Conservation (phyloP, 306 rosid species). For the Cicer cuneatum region DNA sequence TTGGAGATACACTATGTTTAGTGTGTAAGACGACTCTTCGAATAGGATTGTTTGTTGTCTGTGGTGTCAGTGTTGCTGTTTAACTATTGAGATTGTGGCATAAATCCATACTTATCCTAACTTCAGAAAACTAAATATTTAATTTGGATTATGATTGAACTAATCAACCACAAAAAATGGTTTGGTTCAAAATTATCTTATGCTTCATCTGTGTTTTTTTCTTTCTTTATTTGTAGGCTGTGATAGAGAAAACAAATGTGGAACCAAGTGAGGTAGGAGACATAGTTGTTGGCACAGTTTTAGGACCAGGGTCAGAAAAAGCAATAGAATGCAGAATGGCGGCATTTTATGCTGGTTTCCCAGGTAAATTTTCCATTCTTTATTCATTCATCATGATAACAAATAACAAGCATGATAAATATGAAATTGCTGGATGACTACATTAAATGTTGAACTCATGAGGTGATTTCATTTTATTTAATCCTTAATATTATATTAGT, state of each 20-base stretch:
- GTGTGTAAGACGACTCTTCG: neutral
- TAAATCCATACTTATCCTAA: neutral
- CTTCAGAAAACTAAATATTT: neutral
- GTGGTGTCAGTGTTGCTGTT: too few relatives aligned
- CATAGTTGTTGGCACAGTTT: slow-evolving; percentile 89
- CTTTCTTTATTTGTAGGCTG: slow-evolving; percentile 58
- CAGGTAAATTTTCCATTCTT: slow-evolving; percentile 56
- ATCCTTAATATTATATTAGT: slow-evolving; percentile 24
- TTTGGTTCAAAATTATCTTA: neutral
- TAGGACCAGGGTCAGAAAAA: slow-evolving; percentile 86
- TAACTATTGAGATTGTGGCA: too few relatives aligned
- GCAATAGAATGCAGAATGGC: slow-evolving; percentile 96
- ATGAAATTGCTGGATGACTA: slow-evolving; percentile 9
- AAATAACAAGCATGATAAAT: neutral
- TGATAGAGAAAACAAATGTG: slow-evolving; percentile 79
- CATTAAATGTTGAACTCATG: neutral
- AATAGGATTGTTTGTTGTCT: neutral
- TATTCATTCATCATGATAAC: neutral
- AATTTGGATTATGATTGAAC: slow-evolving; percentile 19
- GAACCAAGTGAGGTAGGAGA: slow-evolving; percentile 85
- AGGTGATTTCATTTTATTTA: slow-evolving; percentile 25
- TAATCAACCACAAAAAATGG: neutral
- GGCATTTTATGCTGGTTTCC: slow-evolving; percentile 87
- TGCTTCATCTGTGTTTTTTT: neutral
- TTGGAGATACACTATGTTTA: too few relatives aligned